Conservation (phyloP, 257 asterid species). For the Solanum sejunctum region DNA sequence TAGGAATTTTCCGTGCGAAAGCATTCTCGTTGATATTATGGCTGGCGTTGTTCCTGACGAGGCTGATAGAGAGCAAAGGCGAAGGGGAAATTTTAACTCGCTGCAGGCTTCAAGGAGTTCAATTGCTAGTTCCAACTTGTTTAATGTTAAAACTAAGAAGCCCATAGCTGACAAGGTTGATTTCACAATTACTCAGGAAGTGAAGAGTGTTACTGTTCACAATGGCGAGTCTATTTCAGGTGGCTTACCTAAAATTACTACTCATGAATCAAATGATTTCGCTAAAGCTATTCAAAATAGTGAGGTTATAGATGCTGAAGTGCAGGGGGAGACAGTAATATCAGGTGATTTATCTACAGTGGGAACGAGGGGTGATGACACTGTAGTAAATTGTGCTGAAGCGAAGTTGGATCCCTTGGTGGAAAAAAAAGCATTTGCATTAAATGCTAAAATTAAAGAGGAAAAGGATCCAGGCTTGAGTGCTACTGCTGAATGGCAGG, state of each 20-base stretch:
- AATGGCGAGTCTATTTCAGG: constrained; percentile 11
- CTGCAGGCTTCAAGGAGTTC: constrained; percentile 5
- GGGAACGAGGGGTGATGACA: constrained; percentile 11
- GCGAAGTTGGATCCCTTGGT: constrained; percentile 22
- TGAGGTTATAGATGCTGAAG: neutral
- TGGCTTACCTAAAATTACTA: constrained; percentile 4
- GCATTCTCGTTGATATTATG: constrained; percentile 75
- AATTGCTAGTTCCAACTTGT: constrained; percentile 2
- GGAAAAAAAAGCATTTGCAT: constrained; percentile 41
- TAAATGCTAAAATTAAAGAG: constrained; percentile 67
- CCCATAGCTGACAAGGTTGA: constrained; percentile 15
- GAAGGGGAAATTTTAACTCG: constrained; percentile 27
- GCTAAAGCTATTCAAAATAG: constrained; percentile 1
- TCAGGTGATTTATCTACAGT: constrained; percentile 3
- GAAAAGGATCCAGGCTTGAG: constrained; percentile 48
- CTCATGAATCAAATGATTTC: neutral
- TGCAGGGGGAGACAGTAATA: constrained; percentile 12
- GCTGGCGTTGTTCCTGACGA: constrained; percentile 93
- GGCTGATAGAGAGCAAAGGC: constrained; percentile 66
- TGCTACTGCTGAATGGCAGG: constrained; percentile 79
- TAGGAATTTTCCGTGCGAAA: constrained; percentile 44
- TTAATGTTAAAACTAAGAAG: constrained; percentile 32
- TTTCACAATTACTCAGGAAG: constrained; percentile 15
- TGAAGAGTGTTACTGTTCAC: constrained; percentile 1
- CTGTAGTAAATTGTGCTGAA: constrained; percentile 16